Base-by-base conservation (phyloP, 2,329 filamentous ascomycete genomes). In the Rutstroemia sp. region DNA sequence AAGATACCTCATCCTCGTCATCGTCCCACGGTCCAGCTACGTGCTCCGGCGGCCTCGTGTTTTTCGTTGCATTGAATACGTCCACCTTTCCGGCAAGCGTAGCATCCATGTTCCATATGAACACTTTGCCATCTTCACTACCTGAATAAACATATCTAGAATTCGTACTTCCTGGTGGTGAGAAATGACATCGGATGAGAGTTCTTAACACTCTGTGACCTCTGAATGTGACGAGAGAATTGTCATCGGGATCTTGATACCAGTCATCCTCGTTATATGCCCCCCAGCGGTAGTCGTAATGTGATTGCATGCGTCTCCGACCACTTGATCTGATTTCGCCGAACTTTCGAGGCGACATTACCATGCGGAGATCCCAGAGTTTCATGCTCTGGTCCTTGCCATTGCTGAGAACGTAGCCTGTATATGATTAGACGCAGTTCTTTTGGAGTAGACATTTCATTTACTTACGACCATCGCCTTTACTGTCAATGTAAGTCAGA, bases 381-480 rank as follows among this genome's bases (percentile, higher is more conserved):
- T 97, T 97, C 83, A 95, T 95, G 44, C 86, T 92, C 71, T 97
- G 94, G 68, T 99, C 94, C 69, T 97, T 99, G 60, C 84, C 89
- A 66, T 99, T 99, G 63, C 87, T 92, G 25, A 99, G 81, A 8
- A 97, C 87, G 70, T 97, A 97, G 56, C 68, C 67, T 69, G 45
- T 42, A 9, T 10, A 42, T 19, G 14, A 42, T 42, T 17, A 42
- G 30, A n/a, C 16, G 9, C 16, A 7, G 16, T 42, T 42, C 14
- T 17, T 7, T 42, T n/a, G 10, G 19, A 3, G 16, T 17, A 1
- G 30, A 7, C 1, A 17, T 34, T 47, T 63, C 16, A 64, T 54
- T 21, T n/a, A 63, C 67, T 58, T 58, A 68, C 84, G 76, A 4
- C 84, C 84, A 67, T 87, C 84, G 51, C 82, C 82, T 66, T 87